Conservation (phyloP, 2,329 filamentous ascomycete genomes). For the Aspergillus carbonarius region DNA sequence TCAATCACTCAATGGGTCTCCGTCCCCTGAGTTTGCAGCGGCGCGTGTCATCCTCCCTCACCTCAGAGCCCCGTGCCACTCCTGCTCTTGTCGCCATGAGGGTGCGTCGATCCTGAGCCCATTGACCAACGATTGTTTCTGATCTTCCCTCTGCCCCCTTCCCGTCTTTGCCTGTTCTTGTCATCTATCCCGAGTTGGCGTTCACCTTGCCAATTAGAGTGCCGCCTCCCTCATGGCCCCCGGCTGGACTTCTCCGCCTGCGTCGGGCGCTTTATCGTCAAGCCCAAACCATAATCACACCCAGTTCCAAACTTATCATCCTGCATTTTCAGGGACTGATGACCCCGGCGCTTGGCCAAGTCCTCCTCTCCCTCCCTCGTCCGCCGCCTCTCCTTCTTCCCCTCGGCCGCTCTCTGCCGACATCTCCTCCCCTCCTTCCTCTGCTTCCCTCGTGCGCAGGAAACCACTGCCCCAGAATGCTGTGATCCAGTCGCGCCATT, state of each 20-base stretch:
- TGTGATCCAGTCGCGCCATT: conserved; percentile 26
- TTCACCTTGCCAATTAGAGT: conserved; percentile 11
- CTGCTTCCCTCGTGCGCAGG: conserved; percentile 49
- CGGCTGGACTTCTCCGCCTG: conserved; percentile 22
- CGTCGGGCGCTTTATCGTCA: conserved; percentile 16
- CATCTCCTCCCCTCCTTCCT: conserved; percentile 32
- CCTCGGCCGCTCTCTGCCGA: conserved; percentile 7
- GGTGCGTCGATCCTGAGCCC: conserved; percentile 21
- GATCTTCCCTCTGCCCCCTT: conserved; percentile 16
- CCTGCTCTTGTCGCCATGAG: conserved; percentile 18
- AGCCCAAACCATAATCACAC: background rate
- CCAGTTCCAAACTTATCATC: conserved; percentile 11
- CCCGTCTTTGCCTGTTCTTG: conserved; percentile 15
- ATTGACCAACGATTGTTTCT: conserved; percentile 18
- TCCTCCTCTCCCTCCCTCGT: conserved; percentile 12
- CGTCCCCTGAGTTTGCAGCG: background rate
- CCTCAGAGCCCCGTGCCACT: conserved; percentile 11
- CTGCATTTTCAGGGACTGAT: conserved; percentile 12
- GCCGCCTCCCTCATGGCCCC: conserved; percentile 17
- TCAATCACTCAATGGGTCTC: background rate
- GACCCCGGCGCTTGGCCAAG: conserved; percentile 17
- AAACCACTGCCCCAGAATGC: conserved; percentile 56
- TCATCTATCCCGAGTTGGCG: conserved; percentile 5
- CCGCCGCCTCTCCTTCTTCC: conserved; percentile 14
- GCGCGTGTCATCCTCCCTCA: conserved; percentile 7